Evolutionary conservation across 768 basidiomycete genomes (phyloP).

Genomic region (Agaricus sinodeliciosus): DNA sequence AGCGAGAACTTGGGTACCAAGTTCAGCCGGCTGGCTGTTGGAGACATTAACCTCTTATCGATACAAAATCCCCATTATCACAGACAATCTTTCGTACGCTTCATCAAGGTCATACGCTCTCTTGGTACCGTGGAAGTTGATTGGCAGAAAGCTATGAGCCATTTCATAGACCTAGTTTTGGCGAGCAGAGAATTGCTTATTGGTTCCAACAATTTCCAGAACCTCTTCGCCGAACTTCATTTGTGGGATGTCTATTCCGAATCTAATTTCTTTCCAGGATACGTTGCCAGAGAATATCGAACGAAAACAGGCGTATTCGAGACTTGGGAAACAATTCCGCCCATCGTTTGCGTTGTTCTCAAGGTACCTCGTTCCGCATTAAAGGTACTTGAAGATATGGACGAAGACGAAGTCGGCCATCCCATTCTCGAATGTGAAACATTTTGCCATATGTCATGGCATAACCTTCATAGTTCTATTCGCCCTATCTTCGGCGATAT

Average conservation of each 20-base stretch:
- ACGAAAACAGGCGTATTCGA: conserved; percentile 14
- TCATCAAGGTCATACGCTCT: conserved; percentile 34
- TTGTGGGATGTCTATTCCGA: conserved; percentile 31
- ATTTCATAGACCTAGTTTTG: conserved; percentile 21
- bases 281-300: conserved; percentile 11
- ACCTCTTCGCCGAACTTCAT: conserved; percentile 39
- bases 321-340: conserved; percentile 25
- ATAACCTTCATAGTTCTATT: conserved; percentile 28
- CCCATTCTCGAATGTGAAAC: conserved; percentile 32
- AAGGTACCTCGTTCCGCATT: conserved; percentile 26
- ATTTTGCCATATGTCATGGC: neutral
- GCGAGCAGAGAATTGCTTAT: conserved; percentile 18
- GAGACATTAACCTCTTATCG: neutral
- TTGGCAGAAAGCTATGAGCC: conserved; percentile 38
- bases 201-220: conserved; percentile 32
- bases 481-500: conserved; percentile 27
- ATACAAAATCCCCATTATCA: conserved; percentile 34
- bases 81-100: conserved; percentile 38
- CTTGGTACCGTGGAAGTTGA: conserved; percentile 22
- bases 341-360: conserved; percentile 27
- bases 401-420: conserved; percentile 19
- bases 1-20: conserved; percentile 24
- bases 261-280: neutral
- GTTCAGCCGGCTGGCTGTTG: neutral
- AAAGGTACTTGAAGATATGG: conserved; percentile 17